These are phyloP conservation scores for Pseudovirgaria hyperparasitica DNA, from an alignment of 2,329 filamentous ascomycete species.

Conservation along the genomic window DNA sequence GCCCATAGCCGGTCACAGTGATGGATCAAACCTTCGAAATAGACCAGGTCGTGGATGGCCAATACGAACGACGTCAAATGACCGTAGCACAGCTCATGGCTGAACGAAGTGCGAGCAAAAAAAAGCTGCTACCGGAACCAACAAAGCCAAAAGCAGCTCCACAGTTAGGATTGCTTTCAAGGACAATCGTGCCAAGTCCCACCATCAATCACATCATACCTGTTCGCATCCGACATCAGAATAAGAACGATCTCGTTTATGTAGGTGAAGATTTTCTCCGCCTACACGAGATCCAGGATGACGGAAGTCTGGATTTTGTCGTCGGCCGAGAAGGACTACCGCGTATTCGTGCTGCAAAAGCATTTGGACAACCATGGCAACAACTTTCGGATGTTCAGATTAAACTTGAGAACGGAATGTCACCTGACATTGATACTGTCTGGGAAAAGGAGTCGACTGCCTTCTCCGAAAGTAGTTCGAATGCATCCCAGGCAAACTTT, in stretches of 20 bases:
- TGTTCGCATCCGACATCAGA: slow-evolving; percentile 57
- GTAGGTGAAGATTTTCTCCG: slow-evolving; percentile 73
- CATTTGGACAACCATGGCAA: slow-evolving; percentile 54
- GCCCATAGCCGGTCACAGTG: too few species aligned
- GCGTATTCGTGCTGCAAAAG: slow-evolving; percentile 64
- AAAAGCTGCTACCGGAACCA: too few species aligned
- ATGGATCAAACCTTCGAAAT: too few species aligned
- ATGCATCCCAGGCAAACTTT: slow-evolving; percentile 18
- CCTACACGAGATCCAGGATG: slow-evolving; percentile 58
- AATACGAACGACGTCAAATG: too few species aligned
- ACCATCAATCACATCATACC: slow-evolving; percentile 65
- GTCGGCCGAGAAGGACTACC: slow-evolving; percentile 70
- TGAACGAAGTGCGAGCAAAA: too few species aligned
- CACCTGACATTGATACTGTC: too few species aligned
- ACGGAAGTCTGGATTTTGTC: slow-evolving; percentile 63
- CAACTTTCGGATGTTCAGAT: too few species aligned
- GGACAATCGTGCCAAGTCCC: slow-evolving; percentile 65
- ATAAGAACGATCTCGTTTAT: slow-evolving; percentile 72
- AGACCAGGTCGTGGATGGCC: too few species aligned
- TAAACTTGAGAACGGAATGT: too few species aligned
- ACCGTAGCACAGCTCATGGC: too few species aligned
- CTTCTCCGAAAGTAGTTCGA: slow-evolving; percentile 8
- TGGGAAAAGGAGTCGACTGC: too few species aligned
- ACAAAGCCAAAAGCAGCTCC: slow-evolving; percentile 31
- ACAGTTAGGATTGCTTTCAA: slow-evolving; percentile 60